These are phyloP conservation scores for Sextonia rubra DNA, from an alignment of 164 flowering plant genomes.

Conservation along the genomic window DNA sequence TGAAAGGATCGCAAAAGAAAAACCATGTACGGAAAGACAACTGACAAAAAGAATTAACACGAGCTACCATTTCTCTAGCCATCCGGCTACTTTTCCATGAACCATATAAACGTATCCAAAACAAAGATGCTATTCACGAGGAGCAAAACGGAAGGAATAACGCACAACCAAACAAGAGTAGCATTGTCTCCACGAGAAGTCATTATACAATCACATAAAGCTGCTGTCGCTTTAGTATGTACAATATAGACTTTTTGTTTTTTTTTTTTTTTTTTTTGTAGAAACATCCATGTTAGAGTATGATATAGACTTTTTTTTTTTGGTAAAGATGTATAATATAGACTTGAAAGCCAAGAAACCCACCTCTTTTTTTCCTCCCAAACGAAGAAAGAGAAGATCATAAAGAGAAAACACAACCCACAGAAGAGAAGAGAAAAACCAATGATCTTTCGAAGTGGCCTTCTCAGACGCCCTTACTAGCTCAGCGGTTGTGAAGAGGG, in stretches of 20 bases:
- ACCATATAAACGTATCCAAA: neutral
- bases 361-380: neutral
- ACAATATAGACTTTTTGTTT: neutral
- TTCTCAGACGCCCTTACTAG: neutral
- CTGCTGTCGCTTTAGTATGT: neutral
- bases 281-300: too few relatives aligned
- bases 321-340: too few relatives aligned
- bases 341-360: neutral
- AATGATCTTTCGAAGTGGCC: neutral
- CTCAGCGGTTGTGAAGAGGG: constrained; percentile 12
- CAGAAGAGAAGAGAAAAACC: neutral
- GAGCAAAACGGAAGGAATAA: neutral
- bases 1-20: neutral
- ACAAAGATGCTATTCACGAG: neutral
- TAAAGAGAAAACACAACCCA: neutral
- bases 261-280: too few relatives aligned
- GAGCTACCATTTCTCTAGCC: neutral
- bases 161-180: neutral
- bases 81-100: too few relatives aligned
- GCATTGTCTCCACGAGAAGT: neutral
- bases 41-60: neutral
- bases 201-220: constrained; percentile 1
- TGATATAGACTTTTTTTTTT: neutral
- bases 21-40: neutral
- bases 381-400: neutral